phyloP scores from a whole-genome alignment of 1,284 basidiomycete species.

The Lentinula novae-zelandiae region DNA sequence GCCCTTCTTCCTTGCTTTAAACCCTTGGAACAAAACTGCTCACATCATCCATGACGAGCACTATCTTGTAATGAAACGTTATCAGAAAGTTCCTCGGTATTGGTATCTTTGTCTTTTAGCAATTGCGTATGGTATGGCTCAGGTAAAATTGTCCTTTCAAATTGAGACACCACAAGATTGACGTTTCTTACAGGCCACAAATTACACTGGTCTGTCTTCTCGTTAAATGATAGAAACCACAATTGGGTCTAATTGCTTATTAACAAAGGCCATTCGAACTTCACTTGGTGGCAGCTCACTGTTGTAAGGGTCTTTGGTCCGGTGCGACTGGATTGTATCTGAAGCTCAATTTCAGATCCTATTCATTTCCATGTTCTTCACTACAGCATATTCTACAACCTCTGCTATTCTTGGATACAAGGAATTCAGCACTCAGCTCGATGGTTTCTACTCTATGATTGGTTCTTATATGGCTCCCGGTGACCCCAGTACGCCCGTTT shows the following conservation, averaged over 20 bases:
- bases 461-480: slow-evolving; percentile 6
- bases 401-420: slow-evolving; percentile 17
- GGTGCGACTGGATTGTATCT: neutral
- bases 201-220: slow-evolving; percentile 13
- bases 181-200: slow-evolving; percentile 8
- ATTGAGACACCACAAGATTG: too few species aligned
- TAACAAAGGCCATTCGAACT: slow-evolving; percentile 13
- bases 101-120: slow-evolving; percentile 13
- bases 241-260: neutral
- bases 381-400: slow-evolving; percentile 17
- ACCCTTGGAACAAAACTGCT: slow-evolving; percentile 17
- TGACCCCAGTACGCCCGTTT: slow-evolving; percentile 1
- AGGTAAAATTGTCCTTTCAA: neutral
- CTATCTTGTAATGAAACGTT: slow-evolving; percentile 16
- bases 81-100: slow-evolving; percentile 3
- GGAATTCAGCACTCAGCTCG: slow-evolving; percentile 10
- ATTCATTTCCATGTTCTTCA: slow-evolving; percentile 17
- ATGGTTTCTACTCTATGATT: slow-evolving; percentile 6
- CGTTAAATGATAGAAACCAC: neutral
- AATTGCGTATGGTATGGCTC: slow-evolving; percentile 17
- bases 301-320: neutral
- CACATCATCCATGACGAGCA: slow-evolving; percentile 17
- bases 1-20: slow-evolving; percentile 11
- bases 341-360: slow-evolving; percentile 8
- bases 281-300: slow-evolving; percentile 17